Evolutionary conservation across 192 early-diverging fungal species (phyloP), one percentile per base, ranked within the genome.

Genomic region (Entomortierella beljakovae): DNA sequence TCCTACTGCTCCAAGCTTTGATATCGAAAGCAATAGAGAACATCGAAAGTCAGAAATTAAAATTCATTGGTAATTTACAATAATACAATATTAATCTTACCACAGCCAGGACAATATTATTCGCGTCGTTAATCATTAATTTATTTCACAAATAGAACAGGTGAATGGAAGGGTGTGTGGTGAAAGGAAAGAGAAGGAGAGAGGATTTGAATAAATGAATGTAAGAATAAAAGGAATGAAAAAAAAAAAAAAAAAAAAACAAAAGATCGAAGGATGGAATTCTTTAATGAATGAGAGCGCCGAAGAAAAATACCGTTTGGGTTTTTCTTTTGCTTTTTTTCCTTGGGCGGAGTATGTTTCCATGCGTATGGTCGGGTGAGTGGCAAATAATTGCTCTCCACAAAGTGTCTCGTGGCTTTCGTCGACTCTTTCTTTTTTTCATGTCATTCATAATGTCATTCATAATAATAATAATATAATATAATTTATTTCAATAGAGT

Each of bases 1-100:
- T 5, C 86, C 86, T 43, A 85, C 71, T 11, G 75, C 81, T 11
- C 86, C 86, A 7, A 87, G 68, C 73, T 77, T 52, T 16, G 11
- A 32, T 29, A 23, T n/a, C n/a, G n/a, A n/a, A n/a, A n/a, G n/a
- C n/a, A n/a, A n/a, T n/a, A n/a, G n/a, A n/a, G n/a, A n/a, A n/a
- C n/a, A n/a, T n/a, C n/a, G n/a, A n/a, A n/a, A n/a, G n/a, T n/a
- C n/a, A n/a, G n/a, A n/a, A n/a, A n/a, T n/a, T 15, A 57, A 23
- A 34, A n/a, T 23, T 29, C 51, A 54, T 10, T 46, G 35, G 6
- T 1, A 42, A 58, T 31, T 8, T 18, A 53, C 33, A 20, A 52
- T 4, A 48, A 61, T 26, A 15, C 23, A 3, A 1, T 25, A 20
- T 29, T 20, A 11, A n/a, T 31, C 59, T 40, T 64, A 77, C 73